Conservation (phyloP, 2,329 filamentous ascomycete species). For the Cordyceps pruinosa region DNA sequence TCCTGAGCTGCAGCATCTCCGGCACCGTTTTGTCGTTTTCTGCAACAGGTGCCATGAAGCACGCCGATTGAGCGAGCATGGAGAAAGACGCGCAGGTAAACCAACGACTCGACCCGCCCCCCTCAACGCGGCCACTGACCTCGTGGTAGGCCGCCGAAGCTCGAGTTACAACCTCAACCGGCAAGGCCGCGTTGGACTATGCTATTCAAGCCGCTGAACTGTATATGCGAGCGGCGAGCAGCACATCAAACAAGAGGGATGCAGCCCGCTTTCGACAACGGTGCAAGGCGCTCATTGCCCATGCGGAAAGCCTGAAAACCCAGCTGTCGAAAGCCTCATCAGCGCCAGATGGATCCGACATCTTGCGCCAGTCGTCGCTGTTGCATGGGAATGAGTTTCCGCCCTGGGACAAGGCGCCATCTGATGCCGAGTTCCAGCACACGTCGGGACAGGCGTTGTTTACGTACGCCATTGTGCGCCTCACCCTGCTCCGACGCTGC, state of each 20-base stretch:
- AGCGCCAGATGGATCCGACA: constrained; percentile 20
- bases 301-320: constrained; percentile 69
- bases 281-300: constrained; percentile 61
- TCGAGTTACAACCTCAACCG: constrained; percentile 28
- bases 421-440: constrained; percentile 53
- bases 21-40: background rate
- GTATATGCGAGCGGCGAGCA: constrained; percentile 68
- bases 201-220: constrained; percentile 73
- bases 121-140: background rate
- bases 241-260: constrained; percentile 55
- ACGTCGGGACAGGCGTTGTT: constrained; percentile 47
- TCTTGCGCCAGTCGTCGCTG: constrained; percentile 69
- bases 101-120: background rate
- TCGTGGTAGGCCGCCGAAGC: constrained; percentile 30
- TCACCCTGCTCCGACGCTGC: constrained; percentile 9
- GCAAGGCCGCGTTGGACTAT: constrained; percentile 59
- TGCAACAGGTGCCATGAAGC: constrained; percentile 7
- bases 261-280: constrained; percentile 60
- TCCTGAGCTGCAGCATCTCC: background rate
- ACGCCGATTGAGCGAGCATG: constrained; percentile 21
- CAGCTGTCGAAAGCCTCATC: constrained; percentile 11
- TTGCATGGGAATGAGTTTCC: constrained; percentile 80
- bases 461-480: constrained; percentile 42
- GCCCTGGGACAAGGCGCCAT: constrained; percentile 67
- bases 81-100: constrained; percentile 33